Base-by-base conservation (phyloP, 2,329 filamentous ascomycete species). In the Fusarium coffeatum region DNA sequence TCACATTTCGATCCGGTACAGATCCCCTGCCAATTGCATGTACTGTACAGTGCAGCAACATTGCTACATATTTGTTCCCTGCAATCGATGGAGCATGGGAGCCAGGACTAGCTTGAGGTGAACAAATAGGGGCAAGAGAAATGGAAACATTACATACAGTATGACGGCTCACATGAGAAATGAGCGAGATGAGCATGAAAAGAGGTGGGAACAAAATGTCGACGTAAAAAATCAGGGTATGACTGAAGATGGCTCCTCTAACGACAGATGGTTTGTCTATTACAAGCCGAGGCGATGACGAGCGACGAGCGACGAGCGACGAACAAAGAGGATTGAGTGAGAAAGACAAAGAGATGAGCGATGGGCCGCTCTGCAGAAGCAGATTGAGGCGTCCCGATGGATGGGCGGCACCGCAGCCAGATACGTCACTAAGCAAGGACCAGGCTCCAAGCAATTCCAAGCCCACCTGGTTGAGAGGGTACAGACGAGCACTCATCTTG, bases 351-450 rank as follows among this genome's bases (percentile, higher is more conserved):
- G 55, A 67, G 64, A 72, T 37, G 34, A n/a, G 18, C 34, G 72
- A 73, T 71, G 65, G 57, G 62, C 59, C 45, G 48, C 66, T 62
- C 45, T 50, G 48, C 53, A 61, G 49, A 47, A 66, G 57, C 64
- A 72, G 72, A 73, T 65, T 74, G 61, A 64, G 68, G 55, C 63
- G 51, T 57, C 48, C 59, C 68, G 67, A 66, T 72, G 61, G 54
- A 66, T 69, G 71, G 71, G 57, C 66, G 64, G 69, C 59, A 74
- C 68, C 66, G 59, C 71, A 69, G 72, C 68, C 68, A 72, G 64
- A 62, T 74, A 74, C 72, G 72, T 74, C 72, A 74, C 71, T 63
- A 60, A 42, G 55, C 63, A 64, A 59, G 72, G 69, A 71, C 59
- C 59, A 71, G 68, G 55, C 45, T 18, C 9, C 18, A 23, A 51